Evolutionary conservation across 768 basidiomycete genomes (phyloP).

Genomic region (Pleurotus sapidus): DNA sequence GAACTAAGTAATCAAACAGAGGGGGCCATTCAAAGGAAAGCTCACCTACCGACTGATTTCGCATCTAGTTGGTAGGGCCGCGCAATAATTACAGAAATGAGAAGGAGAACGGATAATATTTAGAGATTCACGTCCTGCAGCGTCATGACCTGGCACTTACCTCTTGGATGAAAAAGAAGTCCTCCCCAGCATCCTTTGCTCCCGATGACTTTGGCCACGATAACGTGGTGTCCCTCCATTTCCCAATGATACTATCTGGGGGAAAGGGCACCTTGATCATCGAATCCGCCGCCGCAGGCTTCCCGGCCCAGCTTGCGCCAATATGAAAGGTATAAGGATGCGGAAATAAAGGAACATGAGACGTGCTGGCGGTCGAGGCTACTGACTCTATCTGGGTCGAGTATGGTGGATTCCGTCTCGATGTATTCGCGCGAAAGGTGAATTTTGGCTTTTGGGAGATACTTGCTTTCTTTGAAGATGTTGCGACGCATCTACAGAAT

Average conservation of each 20-base stretch:
- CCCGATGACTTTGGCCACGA: constrained; percentile 35
- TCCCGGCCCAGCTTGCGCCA: constrained; percentile 77
- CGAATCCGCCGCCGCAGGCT: constrained; percentile 44
- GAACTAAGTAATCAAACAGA: constrained; percentile 30
- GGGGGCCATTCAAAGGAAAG: constrained; percentile 12
- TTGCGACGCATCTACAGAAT: background rate
- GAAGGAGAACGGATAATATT: background rate
- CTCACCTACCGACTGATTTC: constrained; percentile 67
- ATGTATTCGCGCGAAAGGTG: background rate
- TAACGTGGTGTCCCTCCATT: constrained; percentile 70
- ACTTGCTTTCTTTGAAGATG: background rate
- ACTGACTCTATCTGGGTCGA: background rate
- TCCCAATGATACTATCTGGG: constrained; percentile 52
- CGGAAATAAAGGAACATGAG: constrained; percentile 1
- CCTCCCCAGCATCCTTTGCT: constrained; percentile 42
- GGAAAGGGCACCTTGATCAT: constrained; percentile 49
- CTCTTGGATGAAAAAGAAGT: constrained; percentile 62
- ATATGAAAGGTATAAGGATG: constrained; percentile 71
- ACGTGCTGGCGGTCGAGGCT: background rate
- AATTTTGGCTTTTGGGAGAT: background rate
- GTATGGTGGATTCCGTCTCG: background rate
- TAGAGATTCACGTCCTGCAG: background rate
- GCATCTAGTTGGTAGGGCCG: constrained; percentile 53
- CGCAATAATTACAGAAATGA: background rate
- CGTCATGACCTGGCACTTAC: constrained; percentile 34